Conservation (phyloP, 306 rosid genomes). For the Cicer pinnatifidum region DNA sequence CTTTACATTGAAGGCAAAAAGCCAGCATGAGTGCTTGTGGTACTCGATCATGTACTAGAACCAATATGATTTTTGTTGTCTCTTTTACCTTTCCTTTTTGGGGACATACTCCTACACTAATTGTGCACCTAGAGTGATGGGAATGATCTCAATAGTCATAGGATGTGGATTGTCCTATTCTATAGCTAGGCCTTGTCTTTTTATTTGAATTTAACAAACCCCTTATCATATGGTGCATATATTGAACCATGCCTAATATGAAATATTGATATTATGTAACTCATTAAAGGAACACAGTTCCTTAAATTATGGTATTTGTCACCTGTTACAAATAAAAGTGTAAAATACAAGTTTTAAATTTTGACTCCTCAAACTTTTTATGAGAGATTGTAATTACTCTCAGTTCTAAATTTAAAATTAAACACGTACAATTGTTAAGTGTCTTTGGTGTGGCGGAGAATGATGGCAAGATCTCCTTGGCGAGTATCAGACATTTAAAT, state of each 20-base stretch:
- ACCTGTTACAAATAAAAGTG: constrained; percentile 26
- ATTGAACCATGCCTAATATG: constrained; percentile 32
- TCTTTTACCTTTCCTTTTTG: constrained; percentile 38
- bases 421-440: no score
- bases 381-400: no score
- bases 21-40: constrained; percentile 23
- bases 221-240: constrained; percentile 28
- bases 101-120: constrained; percentile 28
- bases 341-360: no score
- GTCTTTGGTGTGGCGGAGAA: no score
- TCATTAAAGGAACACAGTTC: constrained; percentile 51
- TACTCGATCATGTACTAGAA: constrained; percentile 11
- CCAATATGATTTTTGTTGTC: constrained; percentile 36
- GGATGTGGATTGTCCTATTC: constrained; percentile 30
- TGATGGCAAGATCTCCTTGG: no score
- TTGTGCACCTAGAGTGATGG: constrained; percentile 34
- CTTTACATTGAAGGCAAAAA: constrained; percentile 12
- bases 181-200: constrained; percentile 37
- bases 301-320: constrained; percentile 47
- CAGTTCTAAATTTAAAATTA: no score
- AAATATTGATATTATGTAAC: constrained; percentile 44
- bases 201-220: constrained; percentile 26
- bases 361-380: no score
- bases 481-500: no score
- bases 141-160: constrained; percentile 32